Percentiles rank a stretch among this genome's conserved stretches.
Conservation (phyloP, 805 yeast genomes). For the Candida coquimbonensis region DNA sequence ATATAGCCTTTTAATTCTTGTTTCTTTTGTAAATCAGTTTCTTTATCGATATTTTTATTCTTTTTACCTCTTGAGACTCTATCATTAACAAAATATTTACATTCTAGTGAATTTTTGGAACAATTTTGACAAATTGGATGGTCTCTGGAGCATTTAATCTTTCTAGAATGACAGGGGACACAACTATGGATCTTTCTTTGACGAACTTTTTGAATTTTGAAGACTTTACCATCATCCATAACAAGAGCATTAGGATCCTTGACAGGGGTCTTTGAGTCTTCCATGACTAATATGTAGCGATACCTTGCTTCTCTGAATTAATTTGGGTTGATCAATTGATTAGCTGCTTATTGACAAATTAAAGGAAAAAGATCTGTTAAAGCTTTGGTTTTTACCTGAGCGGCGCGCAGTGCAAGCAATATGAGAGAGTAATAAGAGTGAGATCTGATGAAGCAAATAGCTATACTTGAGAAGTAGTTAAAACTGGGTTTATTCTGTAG, state of each 20-base stretch:
- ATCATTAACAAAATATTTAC: conserved; percentile 53
- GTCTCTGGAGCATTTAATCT: conserved; percentile 48
- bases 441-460: too few relatives aligned
- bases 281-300: conserved; percentile 1
- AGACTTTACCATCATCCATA: conserved; percentile 44
- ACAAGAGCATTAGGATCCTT: conserved; percentile 30
- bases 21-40: conserved; percentile 18
- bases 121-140: conserved; percentile 48
- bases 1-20: conserved; percentile 19
- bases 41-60: conserved; percentile 18
- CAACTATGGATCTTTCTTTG: conserved; percentile 54
- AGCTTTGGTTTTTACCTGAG: too few relatives aligned
- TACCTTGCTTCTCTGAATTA: neutral
- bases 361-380: too few relatives aligned
- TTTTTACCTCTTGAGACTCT: conserved; percentile 34
- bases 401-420: too few relatives aligned
- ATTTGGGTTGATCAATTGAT: neutral
- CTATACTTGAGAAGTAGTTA: too few relatives aligned
- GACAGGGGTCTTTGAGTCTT: conserved; percentile 18
- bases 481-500: too few relatives aligned
- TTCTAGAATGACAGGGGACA: conserved; percentile 50
- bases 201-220: conserved; percentile 54
- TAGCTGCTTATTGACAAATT: neutral
- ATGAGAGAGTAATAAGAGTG: too few relatives aligned
- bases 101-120: conserved; percentile 36